Evolutionary conservation across 2,329 filamentous ascomycete genomes (phyloP).

Genomic region (Chalaropsis ovoidea): DNA sequence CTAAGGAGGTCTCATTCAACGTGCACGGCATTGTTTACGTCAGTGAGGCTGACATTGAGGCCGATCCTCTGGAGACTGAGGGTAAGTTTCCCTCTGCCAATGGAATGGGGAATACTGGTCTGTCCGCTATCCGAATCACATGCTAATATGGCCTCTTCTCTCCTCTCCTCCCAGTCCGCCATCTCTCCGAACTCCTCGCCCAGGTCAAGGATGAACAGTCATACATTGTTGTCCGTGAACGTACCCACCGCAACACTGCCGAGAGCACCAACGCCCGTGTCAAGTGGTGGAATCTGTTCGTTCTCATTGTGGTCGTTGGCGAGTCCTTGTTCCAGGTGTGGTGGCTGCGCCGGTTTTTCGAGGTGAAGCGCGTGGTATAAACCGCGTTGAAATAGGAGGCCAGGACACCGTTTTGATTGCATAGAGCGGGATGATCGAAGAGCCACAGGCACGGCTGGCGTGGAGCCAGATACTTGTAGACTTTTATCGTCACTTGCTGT

Average conservation of each 20-base stretch:
- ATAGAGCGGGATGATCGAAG: neutral
- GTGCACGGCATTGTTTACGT: conserved; percentile 98
- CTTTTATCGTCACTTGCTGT: neutral
- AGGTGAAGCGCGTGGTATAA: conserved; percentile 42
- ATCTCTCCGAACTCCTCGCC: conserved; percentile 71
- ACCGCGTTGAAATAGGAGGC: neutral
- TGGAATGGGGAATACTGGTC: neutral
- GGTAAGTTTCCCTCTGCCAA: conserved; percentile 41
- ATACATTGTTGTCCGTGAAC: conserved; percentile 91
- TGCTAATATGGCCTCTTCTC: conserved; percentile 22
- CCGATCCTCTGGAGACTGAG: conserved; percentile 85
- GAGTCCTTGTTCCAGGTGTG: conserved; percentile 98
- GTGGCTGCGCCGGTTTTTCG: conserved; percentile 98
- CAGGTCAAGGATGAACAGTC: conserved; percentile 97
- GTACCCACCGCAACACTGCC: conserved; percentile 94
- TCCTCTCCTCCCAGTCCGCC: conserved; percentile 51
- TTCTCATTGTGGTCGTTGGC: conserved; percentile 76
- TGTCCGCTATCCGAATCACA: neutral
- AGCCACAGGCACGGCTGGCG: neutral
- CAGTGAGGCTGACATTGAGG: conserved; percentile 69
- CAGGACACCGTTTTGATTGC: neutral
- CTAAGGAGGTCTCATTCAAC: conserved; percentile 98
- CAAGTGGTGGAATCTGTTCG: conserved; percentile 99
- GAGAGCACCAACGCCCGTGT: conserved; percentile 96
- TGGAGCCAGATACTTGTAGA: neutral